Evolutionary conservation across 75 land plant genomes (phyloP), one percentile per base, ranked within the genome.

Genomic region (Pinus albicaulis): DNA sequence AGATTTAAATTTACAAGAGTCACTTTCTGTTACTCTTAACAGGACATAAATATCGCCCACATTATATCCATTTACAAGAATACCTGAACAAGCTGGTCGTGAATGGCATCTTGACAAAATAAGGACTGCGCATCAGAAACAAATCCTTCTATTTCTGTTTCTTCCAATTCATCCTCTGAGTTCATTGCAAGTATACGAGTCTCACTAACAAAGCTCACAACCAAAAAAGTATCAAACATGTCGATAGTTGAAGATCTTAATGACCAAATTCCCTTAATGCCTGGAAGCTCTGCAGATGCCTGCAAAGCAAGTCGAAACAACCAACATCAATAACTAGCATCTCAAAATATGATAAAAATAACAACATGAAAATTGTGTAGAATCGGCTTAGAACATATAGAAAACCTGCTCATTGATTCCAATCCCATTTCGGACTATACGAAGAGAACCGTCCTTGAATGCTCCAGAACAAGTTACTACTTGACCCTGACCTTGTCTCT

Each of bases 391-490:
- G 53, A 24, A 56, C 56, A 64, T 36, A 58, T 26, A 25, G 2
- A 26, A 79, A 12, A 95, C 99, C 92, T 98, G 99, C 68, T 98
- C 99, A 88, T 98, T 98, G 36, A 98, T 98, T 59, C 99, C 98
- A 61, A 98, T 95, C 48, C 99, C 99, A 86, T 98, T 98, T 72
- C 99, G 95, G 61, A 98, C 98, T 58, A 98, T 79, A 28, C 98
- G 99, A 65, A 98, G 92, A 66, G 99, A 95, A 23, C 99, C 99
- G 89, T 98, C 99, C 72, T 98, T 98, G 71, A 88, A 98, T 63
- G 99, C 99, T 73, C 99, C 99, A 57, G 99, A 98, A 80, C 99
- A 98, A 16, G 99, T 98, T 28, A 98, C 99, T 74, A 98, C 99
- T 79, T 98, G 99, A 34, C 99, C 98, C 81, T 98, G 98, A 55